Base-by-base conservation (phyloP, 805 yeast genomes). In the Starmerella sp. region DNA sequence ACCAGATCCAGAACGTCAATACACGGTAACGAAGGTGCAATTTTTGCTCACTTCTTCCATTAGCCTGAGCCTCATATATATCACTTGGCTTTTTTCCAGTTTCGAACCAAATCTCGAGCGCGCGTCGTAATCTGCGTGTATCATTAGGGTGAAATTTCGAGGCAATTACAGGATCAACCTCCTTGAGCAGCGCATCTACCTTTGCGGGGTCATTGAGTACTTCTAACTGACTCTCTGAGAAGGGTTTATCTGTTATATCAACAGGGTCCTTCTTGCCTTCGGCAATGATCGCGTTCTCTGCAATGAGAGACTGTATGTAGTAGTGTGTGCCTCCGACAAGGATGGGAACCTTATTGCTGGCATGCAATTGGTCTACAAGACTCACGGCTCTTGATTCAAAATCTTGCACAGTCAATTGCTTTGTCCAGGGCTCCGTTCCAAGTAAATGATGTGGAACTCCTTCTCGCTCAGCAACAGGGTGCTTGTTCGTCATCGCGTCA, bases 321-420 rank as follows among this genome's bases (percentile, higher is more conserved):
- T 93, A 93, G 65, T 90, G 97, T 0, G 98, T 93, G 0, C 98
- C 98, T 5, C 98, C 98, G 1, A 93, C 93, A 0, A 93, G 67
- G 3, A 93, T 85, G 0, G 98, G 97, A 1, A 84, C 62, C 63
- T 88, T 89, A 0, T 86, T 86, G 22, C 84, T 66, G 0, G 66
- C 54, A 57, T 82, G 83, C 10, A 91, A 82, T 35, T 81, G 85
- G 0, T 77, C 75, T 7, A 90, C 84, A 15, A 50, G 22, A 8
- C 36, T 38, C 5, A 73, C 63, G 8, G 95, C 96, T 61, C 88
- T 96, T 37, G 72, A 65, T 51, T 83, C 81, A 66, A 90, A 93
- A 53, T 85, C 71, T 63, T 86, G 95, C 6, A 90, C 82, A 58
- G 78, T 81, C 65, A 91, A 89, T 29, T 76, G 72, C 14, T 35